phyloP scores from a whole-genome alignment of 441 rosid genomes.

The Euphorbia schlechtendalii region DNA sequence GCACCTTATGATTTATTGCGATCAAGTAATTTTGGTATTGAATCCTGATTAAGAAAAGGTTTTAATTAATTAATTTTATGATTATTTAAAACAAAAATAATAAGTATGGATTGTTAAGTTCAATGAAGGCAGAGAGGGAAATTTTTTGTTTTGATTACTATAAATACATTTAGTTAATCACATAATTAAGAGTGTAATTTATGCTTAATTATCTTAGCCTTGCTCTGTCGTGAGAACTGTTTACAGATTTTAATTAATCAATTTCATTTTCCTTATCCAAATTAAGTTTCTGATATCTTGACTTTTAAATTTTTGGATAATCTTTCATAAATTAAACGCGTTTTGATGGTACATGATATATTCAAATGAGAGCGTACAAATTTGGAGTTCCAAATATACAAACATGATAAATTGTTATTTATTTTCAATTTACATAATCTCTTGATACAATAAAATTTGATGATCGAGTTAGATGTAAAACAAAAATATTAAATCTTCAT shows the following conservation, averaged over 20 bases:
- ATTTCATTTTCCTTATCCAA: background rate
- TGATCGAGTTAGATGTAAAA: no score
- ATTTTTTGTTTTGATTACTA: background rate
- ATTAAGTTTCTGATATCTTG: background rate
- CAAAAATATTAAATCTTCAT: no score
- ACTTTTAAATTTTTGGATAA: no score
- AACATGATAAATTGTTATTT: no score
- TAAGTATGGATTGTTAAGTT: background rate
- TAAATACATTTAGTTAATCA: constrained; percentile 1
- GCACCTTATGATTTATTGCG: constrained; percentile 83
- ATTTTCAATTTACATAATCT: no score
- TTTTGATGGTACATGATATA: no score
- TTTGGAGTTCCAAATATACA: no score
- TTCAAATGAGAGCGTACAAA: no score
- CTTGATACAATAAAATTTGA: no score
- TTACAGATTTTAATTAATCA: background rate
- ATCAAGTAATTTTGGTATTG: constrained; percentile 41
- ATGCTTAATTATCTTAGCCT: background rate
- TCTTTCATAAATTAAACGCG: no score
- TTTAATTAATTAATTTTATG: background rate
- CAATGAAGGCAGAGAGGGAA: constrained; percentile 7
- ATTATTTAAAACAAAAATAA: background rate
- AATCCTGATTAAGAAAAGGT: constrained; percentile 27
- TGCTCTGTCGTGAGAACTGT: constrained; percentile 1
- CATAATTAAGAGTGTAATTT: background rate